A percentile compares a stretch with the other conserved stretches of the same genome.
phyloP scores from a whole-genome alignment of 2,329 filamentous ascomycete species.

The Fusarium redolens region DNA sequence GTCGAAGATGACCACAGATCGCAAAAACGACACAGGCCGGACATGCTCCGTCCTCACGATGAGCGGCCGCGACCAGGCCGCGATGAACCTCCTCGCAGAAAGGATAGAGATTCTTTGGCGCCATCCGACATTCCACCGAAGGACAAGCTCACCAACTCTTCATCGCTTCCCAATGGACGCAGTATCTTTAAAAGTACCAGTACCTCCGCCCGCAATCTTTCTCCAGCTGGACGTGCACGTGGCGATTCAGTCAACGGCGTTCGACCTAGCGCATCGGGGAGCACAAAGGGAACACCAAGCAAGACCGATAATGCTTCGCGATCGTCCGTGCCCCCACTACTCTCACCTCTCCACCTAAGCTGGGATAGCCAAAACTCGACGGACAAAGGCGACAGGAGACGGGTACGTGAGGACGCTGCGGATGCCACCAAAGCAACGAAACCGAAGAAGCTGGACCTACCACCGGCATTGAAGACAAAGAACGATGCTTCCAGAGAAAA shows the following conservation, averaged over 20 bases:
- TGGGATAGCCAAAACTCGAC: conserved; percentile 55
- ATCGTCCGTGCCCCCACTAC: conserved; percentile 60
- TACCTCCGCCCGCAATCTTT: conserved; percentile 43
- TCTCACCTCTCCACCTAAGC: conserved; percentile 64
- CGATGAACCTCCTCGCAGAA: conserved; percentile 50
- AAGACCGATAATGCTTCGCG: conserved; percentile 54
- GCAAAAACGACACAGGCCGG: conserved; percentile 60
- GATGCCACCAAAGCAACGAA: conserved; percentile 48
- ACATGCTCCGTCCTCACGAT: conserved; percentile 49
- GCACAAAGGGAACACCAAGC: conserved; percentile 51
- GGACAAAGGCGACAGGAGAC: conserved; percentile 50
- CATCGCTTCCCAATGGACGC: conserved; percentile 53
- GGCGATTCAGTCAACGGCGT: conserved; percentile 58
- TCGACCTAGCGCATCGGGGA: conserved; percentile 48
- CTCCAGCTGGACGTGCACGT: conserved; percentile 54
- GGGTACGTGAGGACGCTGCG: conserved; percentile 44
- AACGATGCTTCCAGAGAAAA: conserved; percentile 53
- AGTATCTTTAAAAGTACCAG: conserved; percentile 47
- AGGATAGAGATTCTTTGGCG: conserved; percentile 46
- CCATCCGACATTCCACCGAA: conserved; percentile 46
- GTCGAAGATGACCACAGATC: conserved; percentile 57
- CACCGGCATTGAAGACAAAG: conserved; percentile 45
- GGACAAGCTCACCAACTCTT: conserved; percentile 44
- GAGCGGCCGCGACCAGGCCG: conserved; percentile 48
- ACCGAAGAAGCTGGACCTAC: conserved; percentile 45